Conservation (phyloP, 202 grass and related monocot genomes). For the Sporobolus alterniflorus region DNA sequence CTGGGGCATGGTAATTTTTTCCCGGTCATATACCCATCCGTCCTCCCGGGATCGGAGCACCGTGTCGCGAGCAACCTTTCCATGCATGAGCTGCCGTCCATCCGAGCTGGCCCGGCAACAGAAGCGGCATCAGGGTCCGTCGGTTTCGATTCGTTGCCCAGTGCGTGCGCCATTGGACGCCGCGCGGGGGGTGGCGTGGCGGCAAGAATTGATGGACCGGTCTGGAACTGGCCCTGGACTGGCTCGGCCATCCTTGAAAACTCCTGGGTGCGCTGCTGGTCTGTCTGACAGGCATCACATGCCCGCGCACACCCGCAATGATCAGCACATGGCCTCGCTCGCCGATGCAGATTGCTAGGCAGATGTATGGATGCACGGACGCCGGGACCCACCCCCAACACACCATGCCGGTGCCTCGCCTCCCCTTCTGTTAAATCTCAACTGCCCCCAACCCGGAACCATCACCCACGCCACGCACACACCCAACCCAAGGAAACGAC, state of each 20-base stretch:
- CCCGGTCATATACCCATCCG: no score
- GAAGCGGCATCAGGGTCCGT: not conserved
- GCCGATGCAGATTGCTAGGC: slow-evolving; percentile 28
- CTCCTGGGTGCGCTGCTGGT: not conserved
- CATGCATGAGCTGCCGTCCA: slow-evolving; percentile 17
- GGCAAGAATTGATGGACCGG: slow-evolving; percentile 8
- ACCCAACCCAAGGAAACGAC: not conserved
- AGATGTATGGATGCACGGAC: slow-evolving; percentile 20
- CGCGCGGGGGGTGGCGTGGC: no score
- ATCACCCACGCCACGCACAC: not conserved
- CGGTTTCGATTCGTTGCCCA: not conserved
- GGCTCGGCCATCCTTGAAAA: not conserved
- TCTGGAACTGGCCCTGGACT: not conserved
- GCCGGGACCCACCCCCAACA: slow-evolving; percentile 58
- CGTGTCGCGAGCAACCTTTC: not conserved
- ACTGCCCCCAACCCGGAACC: not conserved
- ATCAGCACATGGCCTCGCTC: slow-evolving; percentile 13
- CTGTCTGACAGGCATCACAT: slow-evolving; percentile 58
- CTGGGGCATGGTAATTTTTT: no score
- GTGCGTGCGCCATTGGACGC: no score
- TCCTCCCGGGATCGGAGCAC: not conserved
- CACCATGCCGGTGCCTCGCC: slow-evolving; percentile 14
- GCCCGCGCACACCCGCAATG: slow-evolving; percentile 44
- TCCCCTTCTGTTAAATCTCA: slow-evolving; percentile 1
- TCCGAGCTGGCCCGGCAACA: not conserved